Conservation (phyloP, 176 grass and related monocot genomes). For the Oryza officinalis region DNA sequence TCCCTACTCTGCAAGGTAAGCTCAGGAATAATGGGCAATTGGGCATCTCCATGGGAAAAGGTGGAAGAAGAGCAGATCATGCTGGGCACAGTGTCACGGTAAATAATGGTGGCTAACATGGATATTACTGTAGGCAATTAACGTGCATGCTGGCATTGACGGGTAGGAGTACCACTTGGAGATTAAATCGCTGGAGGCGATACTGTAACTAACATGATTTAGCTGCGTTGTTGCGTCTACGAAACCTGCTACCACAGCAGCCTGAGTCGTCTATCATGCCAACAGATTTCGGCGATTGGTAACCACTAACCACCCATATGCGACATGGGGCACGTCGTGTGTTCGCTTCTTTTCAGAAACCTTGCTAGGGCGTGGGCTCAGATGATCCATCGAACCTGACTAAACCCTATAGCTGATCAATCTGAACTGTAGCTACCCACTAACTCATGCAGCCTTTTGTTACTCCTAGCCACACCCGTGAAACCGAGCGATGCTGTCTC, state of each 20-base stretch:
- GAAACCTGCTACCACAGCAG: background rate
- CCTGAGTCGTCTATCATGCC: background rate
- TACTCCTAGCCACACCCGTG: background rate
- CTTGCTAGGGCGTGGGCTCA: background rate
- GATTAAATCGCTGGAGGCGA: too few species aligned
- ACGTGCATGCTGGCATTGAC: background rate
- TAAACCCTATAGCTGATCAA: background rate
- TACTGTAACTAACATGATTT: background rate
- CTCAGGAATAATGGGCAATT: background rate
- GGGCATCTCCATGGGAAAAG: background rate
- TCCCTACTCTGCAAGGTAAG: constrained; percentile 5
- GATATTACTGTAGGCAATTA: background rate
- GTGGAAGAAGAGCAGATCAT: background rate
- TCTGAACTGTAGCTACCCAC: background rate
- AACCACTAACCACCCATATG: background rate
- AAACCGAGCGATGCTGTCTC: background rate
- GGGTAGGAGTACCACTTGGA: too few species aligned
- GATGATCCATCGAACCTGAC: background rate
- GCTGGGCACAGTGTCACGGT: background rate
- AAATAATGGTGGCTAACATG: background rate
- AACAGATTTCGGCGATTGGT: background rate
- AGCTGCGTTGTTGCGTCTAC: background rate
- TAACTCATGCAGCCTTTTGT: background rate
- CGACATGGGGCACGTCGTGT: background rate
- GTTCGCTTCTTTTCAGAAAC: background rate